A percentile compares a stretch with the other conserved stretches of the same genome.
These are phyloP conservation scores for Fraxinus floribunda DNA, from an alignment of 305 asterid species.

Conservation along the genomic window DNA sequence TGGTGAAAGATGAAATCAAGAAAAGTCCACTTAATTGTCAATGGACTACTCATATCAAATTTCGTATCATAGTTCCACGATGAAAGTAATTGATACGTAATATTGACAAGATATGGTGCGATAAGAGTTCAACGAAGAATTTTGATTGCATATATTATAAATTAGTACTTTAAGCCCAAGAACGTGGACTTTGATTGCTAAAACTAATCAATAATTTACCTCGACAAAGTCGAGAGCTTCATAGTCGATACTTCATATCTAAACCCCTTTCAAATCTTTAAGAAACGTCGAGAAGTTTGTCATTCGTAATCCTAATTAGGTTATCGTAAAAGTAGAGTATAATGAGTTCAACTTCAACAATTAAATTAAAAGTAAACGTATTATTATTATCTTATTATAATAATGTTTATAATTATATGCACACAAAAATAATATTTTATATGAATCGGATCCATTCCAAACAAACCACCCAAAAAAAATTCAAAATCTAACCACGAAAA, in stretches of 20 bases:
- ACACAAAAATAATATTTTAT: background rate
- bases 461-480: conserved; percentile 16
- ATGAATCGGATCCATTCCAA: background rate
- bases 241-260: background rate
- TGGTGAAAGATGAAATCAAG: background rate
- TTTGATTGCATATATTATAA: background rate
- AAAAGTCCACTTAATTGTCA: background rate
- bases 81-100: background rate
- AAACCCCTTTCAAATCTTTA: background rate
- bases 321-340: background rate
- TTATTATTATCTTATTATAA: no score
- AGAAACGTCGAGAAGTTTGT: background rate
- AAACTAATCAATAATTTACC: background rate
- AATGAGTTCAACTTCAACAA: background rate
- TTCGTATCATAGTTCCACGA: background rate
- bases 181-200: background rate
- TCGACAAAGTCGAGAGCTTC: background rate
- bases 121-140: background rate
- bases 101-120: background rate
- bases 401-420: background rate
- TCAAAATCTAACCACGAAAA: conserved; percentile 8
- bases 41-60: background rate
- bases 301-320: background rate
- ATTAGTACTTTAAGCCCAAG: background rate
- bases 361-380: background rate